Percentiles rank a stretch among this genome's conserved stretches.
Evolutionary conservation across 2,329 filamentous ascomycete genomes (phyloP).

Genomic region (Fonsecaea multimorphosa): DNA sequence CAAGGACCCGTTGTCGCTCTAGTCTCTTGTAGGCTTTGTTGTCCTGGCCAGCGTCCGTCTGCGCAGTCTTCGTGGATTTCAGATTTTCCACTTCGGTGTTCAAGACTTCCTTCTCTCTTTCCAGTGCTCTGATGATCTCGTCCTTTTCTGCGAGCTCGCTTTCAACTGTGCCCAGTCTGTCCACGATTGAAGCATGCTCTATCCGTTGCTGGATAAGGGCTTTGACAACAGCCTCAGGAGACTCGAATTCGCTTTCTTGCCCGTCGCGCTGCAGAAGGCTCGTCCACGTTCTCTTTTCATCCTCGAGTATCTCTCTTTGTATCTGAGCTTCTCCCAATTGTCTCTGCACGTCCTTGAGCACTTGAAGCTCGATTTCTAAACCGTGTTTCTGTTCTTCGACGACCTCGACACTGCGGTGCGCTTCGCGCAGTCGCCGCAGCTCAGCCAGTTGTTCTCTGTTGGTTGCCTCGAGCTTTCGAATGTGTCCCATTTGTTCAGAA

Average conservation of each 20-base stretch:
- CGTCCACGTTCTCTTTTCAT: conserved; percentile 86
- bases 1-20: conserved; percentile 83
- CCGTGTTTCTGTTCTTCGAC: conserved; percentile 93
- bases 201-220: conserved; percentile 83
- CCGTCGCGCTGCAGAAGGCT: conserved; percentile 77
- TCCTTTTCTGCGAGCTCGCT: conserved; percentile 80
- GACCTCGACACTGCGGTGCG: conserved; percentile 86
- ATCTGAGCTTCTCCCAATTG: conserved; percentile 80
- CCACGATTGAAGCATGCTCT: conserved; percentile 77
- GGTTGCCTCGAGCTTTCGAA: conserved; percentile 78
- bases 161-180: conserved; percentile 78
- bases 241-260: conserved; percentile 75
- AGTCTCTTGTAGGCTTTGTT: conserved; percentile 73
- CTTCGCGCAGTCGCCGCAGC: conserved; percentile 78
- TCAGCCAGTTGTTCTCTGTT: conserved; percentile 82
- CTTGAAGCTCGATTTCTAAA: conserved; percentile 76
- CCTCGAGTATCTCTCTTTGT: conserved; percentile 84
- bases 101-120: conserved; percentile 71
- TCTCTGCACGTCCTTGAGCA: conserved; percentile 73
- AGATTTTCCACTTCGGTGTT: conserved; percentile 73
- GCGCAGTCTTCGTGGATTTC: conserved; percentile 57
- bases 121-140: conserved; percentile 72
- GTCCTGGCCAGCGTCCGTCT: conserved; percentile 50
- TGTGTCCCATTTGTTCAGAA: conserved; percentile 89
- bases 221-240: conserved; percentile 83